Base-by-base conservation (phyloP, 1,139 yeast species). In the Candida albicans region DNA sequence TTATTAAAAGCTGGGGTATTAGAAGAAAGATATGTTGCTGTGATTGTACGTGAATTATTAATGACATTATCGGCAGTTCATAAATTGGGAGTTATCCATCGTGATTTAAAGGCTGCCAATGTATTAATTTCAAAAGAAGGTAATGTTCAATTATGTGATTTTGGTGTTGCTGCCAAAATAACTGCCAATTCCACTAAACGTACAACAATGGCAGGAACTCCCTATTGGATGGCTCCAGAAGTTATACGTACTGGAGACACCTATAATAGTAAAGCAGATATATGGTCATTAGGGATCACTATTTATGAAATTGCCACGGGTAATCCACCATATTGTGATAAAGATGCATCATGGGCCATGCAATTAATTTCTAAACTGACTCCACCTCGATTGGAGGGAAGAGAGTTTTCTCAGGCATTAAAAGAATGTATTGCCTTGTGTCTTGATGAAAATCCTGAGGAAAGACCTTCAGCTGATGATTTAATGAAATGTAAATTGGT, bases 141-240 rank as follows among this genome's bases (percentile, higher is more conserved):
- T 7, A 79, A 78, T 45, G 96, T 93, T 2, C 90, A 88, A 57
- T 73, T 95, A 39, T 93, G 99, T 73, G 99, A 93, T 64, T 93
- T 93, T 67, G 99, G 99, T 28, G 99, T 93, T 12, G 98, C 99
- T 0, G 97, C 98, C 1, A 95, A 89, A 61, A 71, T 91, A 33
- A 81, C 95, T 1, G 77, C 91, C n/a, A 79, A 84, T 34, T 82
- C 84, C 28, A 65, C 82, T 40, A 87, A 91, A 59, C 76, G 99
- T 56, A 88, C 93, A 35, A 93, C 99, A 1, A 90, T 93, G 81
- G 98, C 96, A 0, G 99, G 99, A 5, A 95, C 99, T 0, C 99
- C 99, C 0, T 95, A 91, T 62, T 95, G 99, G 99, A 95, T 95
- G 99, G 99, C 99, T 0, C 99, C 99, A 0, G 99, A 93, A 62